Base-by-base conservation (phyloP, 129 eudicot species). In the Solidago caesia region DNA sequence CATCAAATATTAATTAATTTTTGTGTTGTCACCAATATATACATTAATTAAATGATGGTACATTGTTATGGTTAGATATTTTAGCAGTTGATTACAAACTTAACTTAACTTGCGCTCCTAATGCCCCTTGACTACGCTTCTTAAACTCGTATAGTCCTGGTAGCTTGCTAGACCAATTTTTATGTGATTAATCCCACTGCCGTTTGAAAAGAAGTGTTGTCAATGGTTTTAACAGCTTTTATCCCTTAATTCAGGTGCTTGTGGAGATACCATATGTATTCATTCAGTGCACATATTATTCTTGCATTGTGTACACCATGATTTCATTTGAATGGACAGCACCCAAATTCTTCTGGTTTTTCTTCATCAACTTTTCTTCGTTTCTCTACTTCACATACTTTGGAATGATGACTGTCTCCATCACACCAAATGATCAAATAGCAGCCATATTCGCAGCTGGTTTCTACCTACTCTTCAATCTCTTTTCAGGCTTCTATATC, bases 361-460 rank as follows among this genome's bases (percentile, higher is more conserved):
- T 76, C 77, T 90, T 85, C 61, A 71, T 90, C 69, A 85, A 78
- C 80, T 87, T 87, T 72, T 87, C 85, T 71, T 82, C 93, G 14
- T 87, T 90, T 67, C 82, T 90, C 6, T 87, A 90, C 89, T 90
- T 87, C 84, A 83, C 96, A 4, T 90, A 90, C 82, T 90, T 87
- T 26, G 96, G 96, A 51, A 90, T 90, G 96, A 79, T 90, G 96
- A 84, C 91, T 2, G 93, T 90, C 15, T 85, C 96, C 52, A 75
- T 90, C 81, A 87, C 96, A 68, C 93, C 96, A 53, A 90, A 90
- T 69, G 90, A 83, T 48, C 92, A 85, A 77, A 83, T 90, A 14
- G 92, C 96, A 56, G 85, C 92, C 21, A 90, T 90, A 42, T 87
- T 87, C 33, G 93, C 96, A 47, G 90, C 96, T 4, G 96, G 90